phyloP scores from a whole-genome alignment of 148 eudicot genomes.

The Rhododendron griersonianum region DNA sequence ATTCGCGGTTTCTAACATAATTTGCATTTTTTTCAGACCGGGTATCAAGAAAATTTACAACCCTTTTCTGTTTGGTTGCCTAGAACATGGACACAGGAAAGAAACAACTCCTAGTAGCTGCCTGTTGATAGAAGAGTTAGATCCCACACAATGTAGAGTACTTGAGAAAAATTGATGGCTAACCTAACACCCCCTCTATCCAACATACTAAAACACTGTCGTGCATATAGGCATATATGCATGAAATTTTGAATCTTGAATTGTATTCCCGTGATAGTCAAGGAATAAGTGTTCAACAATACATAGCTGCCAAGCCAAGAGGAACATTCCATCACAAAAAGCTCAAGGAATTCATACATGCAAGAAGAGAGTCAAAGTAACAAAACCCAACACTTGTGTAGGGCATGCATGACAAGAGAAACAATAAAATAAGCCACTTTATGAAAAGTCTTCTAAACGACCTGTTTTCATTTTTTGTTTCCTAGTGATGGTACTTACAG shows the following conservation, averaged over 20 bases:
- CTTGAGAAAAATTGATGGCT: not conserved
- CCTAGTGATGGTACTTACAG: not conserved
- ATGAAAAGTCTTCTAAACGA: not conserved
- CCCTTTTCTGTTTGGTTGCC: too few relatives aligned
- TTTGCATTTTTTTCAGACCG: too few relatives aligned
- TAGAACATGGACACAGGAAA: constrained; percentile 33
- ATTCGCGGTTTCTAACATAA: too few relatives aligned
- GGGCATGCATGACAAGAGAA: not conserved
- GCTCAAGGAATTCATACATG: not conserved
- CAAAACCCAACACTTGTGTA: not conserved
- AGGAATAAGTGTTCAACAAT: too few relatives aligned
- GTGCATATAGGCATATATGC: not conserved
- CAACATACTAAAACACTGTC: not conserved
- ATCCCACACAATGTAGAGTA: not conserved
- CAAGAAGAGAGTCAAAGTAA: not conserved
- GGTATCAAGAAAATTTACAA: too few relatives aligned
- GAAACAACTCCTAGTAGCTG: constrained; percentile 98
- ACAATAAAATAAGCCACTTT: not conserved
- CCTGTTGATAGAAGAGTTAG: constrained; percentile 34
- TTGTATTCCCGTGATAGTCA: not conserved
- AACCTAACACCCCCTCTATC: not conserved
- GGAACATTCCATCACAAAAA: not conserved
- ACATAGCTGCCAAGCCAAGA: not conserved
- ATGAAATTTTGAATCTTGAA: not conserved
- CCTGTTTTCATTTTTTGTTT: not conserved